Evolutionary conservation across 768 basidiomycete species (phyloP).

Genomic region (Panellus pusillus): DNA sequence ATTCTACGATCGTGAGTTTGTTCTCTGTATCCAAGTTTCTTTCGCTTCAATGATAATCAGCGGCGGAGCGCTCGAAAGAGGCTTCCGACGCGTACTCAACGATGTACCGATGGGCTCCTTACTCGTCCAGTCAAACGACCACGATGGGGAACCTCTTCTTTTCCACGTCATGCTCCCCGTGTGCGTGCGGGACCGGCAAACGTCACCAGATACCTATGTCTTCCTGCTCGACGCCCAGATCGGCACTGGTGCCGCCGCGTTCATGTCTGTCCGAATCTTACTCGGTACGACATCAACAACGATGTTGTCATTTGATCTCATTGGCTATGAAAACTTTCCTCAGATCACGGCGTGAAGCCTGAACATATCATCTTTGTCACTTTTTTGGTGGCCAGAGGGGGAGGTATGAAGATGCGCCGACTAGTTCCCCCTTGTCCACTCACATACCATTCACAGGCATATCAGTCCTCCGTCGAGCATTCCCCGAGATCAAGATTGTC

Average conservation of each 20-base stretch:
- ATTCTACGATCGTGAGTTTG: constrained; percentile 80
- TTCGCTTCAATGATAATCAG: constrained; percentile 35
- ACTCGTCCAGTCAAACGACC: constrained; percentile 84
- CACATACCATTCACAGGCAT: constrained; percentile 29
- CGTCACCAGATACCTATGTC: constrained; percentile 73
- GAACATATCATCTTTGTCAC: constrained; percentile 88
- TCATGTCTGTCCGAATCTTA: constrained; percentile 93
- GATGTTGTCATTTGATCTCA: no score
- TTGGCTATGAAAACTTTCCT: no score
- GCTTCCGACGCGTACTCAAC: constrained; percentile 84
- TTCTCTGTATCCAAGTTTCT: not conserved
- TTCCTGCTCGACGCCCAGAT: constrained; percentile 94
- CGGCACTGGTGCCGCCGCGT: constrained; percentile 87
- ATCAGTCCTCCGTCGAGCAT: constrained; percentile 74
- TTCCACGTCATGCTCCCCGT: constrained; percentile 80
- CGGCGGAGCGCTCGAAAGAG: constrained; percentile 88
- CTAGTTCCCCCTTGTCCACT: not conserved
- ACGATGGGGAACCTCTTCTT: constrained; percentile 84
- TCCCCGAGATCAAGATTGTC: constrained; percentile 82
- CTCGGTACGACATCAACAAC: constrained; percentile 31
- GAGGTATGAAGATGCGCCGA: constrained; percentile 41
- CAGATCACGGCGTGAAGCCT: constrained; percentile 84
- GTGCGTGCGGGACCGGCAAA: constrained; percentile 63
- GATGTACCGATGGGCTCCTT: constrained; percentile 87
- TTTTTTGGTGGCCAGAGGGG: constrained; percentile 82